Conservation (phyloP, 208 protist species). For the Tetramitus jugosus region DNA sequence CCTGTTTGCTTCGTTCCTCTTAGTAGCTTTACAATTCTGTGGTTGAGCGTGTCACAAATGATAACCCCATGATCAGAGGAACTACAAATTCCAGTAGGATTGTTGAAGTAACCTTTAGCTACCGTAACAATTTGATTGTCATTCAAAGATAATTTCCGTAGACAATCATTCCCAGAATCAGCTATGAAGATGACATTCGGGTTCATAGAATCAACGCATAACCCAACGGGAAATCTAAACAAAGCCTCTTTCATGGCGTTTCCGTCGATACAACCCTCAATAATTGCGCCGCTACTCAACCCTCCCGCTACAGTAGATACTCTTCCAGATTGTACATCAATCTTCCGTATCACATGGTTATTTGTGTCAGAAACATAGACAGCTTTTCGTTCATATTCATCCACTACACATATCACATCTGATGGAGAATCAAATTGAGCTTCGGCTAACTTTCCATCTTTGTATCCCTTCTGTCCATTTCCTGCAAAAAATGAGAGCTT, state of each 20-base stretch:
- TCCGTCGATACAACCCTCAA: neutral
- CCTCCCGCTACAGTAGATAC: neutral
- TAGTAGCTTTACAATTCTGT: neutral
- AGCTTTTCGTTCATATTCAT: too few relatives aligned
- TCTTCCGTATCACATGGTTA: neutral
- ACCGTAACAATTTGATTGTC: too few relatives aligned
- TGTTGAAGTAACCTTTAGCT: neutral
- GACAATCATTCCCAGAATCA: slow-evolving; percentile 1
- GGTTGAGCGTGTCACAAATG: neutral
- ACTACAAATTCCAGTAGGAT: neutral
- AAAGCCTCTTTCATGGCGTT: neutral
- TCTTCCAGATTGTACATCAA: neutral
- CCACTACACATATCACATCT: neutral
- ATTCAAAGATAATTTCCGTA: neutral
- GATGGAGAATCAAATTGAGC: neutral
- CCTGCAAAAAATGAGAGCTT: neutral
- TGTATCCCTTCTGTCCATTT: neutral
- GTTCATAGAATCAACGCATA: too few relatives aligned
- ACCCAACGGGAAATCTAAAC: neutral
- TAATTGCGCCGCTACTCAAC: too few relatives aligned
- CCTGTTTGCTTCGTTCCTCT: neutral
- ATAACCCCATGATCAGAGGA: neutral
- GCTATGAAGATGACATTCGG: neutral
- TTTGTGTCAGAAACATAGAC: neutral
- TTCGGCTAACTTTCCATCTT: neutral